Evolutionary conservation across 768 basidiomycete species (phyloP).

Genomic region (Tricholoma sp.): DNA sequence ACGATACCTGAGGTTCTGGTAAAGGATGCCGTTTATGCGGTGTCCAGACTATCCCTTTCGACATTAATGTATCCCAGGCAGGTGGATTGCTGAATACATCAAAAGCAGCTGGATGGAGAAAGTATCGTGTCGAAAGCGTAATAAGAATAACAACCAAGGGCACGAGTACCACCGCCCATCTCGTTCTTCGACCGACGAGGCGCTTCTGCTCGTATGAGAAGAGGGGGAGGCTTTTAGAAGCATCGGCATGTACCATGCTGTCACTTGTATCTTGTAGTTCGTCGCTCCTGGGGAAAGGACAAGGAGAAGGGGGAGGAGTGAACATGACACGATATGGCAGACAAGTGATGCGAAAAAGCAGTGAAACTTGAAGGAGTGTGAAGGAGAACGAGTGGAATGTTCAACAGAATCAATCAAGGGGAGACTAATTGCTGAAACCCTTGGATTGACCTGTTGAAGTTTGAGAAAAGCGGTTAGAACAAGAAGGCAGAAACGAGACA

Average conservation of each 20-base stretch:
- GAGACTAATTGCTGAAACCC: neutral
- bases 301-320: conserved; percentile 21
- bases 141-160: conserved; percentile 53
- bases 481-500: neutral
- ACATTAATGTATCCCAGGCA: conserved; percentile 25
- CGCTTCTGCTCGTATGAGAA: conserved; percentile 28
- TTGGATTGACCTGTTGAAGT: neutral
- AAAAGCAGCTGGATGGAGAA: conserved; percentile 42
- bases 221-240: neutral
- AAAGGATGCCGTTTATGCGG: conserved; percentile 38
- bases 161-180: conserved; percentile 50
- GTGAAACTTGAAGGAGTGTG: neutral
- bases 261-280: neutral
- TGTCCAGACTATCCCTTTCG: conserved; percentile 29
- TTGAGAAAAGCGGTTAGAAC: neutral
- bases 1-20: conserved; percentile 14
- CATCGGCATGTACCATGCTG: neutral
- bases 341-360: neutral
- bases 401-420: neutral
- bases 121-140: conserved; percentile 46
- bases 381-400: neutral
- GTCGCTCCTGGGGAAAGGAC: neutral
- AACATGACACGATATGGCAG: conserved; percentile 29
- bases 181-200: conserved; percentile 37
- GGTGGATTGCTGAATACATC: conserved; percentile 31